Evolutionary conservation across 2,329 filamentous ascomycete species (phyloP).

Genomic region (Cytospora paraplurivora): DNA sequence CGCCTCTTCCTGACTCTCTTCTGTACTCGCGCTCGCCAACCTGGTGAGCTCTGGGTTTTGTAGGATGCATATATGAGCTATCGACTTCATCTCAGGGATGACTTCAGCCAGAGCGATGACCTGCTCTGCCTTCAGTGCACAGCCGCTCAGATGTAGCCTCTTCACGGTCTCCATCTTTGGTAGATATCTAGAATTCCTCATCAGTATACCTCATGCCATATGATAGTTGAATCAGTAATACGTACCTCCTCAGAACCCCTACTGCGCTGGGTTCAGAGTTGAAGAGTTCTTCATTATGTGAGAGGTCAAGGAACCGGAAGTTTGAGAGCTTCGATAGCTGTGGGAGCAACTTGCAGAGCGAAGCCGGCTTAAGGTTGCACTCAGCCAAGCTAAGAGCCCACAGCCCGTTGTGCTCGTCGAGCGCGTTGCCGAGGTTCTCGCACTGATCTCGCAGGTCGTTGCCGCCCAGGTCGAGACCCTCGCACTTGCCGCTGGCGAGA

Average conservation of each 20-base stretch:
- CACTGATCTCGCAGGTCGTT: constrained; percentile 69
- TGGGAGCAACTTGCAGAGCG: constrained; percentile 75
- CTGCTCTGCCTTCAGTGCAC: constrained; percentile 81
- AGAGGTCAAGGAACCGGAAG: constrained; percentile 88
- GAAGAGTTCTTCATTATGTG: constrained; percentile 84
- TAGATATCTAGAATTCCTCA: constrained; percentile 59
- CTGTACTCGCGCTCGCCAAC: constrained; percentile 74
- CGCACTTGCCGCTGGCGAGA: constrained; percentile 73
- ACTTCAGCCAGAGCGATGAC: constrained; percentile 90
- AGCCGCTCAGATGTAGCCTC: constrained; percentile 83
- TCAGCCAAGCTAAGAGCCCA: constrained; percentile 86
- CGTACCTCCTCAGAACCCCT: constrained; percentile 71
- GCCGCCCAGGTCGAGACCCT: constrained; percentile 85
- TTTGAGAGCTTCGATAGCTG: constrained; percentile 68
- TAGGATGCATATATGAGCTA: constrained; percentile 85
- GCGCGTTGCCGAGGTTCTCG: constrained; percentile 53
- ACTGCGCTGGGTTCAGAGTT: constrained; percentile 72
- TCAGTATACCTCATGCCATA: background rate
- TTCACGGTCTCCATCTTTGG: constrained; percentile 78
- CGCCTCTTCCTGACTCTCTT: constrained; percentile 85
- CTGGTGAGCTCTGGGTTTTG: constrained; percentile 75
- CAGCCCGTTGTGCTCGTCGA: constrained; percentile 59
- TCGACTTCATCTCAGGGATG: constrained; percentile 75
- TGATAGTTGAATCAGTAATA: constrained; percentile 22
- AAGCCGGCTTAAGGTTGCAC: constrained; percentile 75